Conservation (phyloP, 352 stramenopile genomes). For the Phytophthora fragariae region DNA sequence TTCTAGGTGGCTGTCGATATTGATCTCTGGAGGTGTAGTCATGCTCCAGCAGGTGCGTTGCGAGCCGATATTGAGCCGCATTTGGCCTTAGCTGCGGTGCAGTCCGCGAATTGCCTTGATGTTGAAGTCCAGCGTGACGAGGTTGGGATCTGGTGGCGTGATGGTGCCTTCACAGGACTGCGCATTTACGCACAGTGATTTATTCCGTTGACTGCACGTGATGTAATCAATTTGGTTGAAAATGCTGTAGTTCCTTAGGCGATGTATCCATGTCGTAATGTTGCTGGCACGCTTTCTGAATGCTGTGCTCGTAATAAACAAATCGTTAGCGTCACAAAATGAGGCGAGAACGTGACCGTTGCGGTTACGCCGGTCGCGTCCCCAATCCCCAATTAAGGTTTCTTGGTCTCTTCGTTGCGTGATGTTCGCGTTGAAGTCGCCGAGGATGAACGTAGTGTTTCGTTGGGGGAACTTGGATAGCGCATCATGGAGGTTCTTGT, state of each 20-base stretch:
- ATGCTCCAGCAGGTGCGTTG: too few relatives aligned
- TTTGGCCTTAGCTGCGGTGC: too few relatives aligned
- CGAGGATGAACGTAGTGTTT: conserved; percentile 9
- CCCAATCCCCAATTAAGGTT: conserved; percentile 2
- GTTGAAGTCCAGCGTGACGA: too few relatives aligned
- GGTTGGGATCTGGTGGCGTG: too few relatives aligned
- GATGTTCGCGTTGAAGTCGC: conserved; percentile 23
- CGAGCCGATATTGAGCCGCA: too few relatives aligned
- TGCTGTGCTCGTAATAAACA: conserved; percentile 26
- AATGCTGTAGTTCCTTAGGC: conserved; percentile 9
- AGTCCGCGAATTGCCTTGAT: too few relatives aligned
- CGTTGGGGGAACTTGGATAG: not conserved
- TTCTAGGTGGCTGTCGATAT: too few relatives aligned
- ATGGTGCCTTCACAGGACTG: too few relatives aligned
- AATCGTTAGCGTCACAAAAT: conserved; percentile 21
- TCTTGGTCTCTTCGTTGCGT: conserved; percentile 3
- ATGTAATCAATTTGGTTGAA: conserved; percentile 28
- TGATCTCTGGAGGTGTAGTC: too few relatives aligned
- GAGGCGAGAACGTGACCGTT: conserved; percentile 2
- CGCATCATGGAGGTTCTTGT: conserved; percentile 3
- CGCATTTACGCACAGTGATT: not conserved
- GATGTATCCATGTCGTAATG: conserved; percentile 20
- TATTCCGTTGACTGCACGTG: not conserved
- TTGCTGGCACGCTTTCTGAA: not conserved
- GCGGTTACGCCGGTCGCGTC: not conserved